These are phyloP conservation scores for Tolypocladium paradoxum DNA, from an alignment of 2,329 filamentous ascomycete genomes.

Conservation along the genomic window DNA sequence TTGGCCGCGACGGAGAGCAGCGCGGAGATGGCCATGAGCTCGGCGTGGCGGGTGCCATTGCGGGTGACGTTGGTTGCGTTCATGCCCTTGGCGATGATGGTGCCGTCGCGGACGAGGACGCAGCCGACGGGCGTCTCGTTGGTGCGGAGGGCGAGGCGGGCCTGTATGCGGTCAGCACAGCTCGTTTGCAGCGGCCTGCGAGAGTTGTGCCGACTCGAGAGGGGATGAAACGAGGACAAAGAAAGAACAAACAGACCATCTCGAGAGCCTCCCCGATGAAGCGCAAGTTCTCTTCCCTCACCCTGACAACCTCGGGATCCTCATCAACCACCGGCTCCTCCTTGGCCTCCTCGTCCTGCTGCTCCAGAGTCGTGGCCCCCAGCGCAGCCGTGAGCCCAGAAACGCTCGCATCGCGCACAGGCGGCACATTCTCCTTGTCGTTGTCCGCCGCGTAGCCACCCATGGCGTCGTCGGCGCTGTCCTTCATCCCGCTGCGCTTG, in stretches of 20 bases:
- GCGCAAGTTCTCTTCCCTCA: slow-evolving; percentile 23
- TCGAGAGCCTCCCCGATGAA: slow-evolving; percentile 81
- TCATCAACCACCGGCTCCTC: not conserved
- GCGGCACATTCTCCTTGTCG: slow-evolving; percentile 1
- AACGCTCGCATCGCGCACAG: not conserved
- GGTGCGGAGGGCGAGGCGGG: slow-evolving; percentile 68
- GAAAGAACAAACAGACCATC: slow-evolving; percentile 50
- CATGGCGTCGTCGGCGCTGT: not conserved
- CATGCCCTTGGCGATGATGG: slow-evolving; percentile 82
- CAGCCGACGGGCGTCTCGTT: slow-evolving; percentile 97
- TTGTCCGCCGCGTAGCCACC: not conserved
- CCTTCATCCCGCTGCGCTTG: no score
- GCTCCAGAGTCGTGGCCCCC: not conserved
- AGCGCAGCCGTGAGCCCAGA: not conserved
- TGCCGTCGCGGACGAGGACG: slow-evolving; percentile 72
- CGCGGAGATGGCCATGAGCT: slow-evolving; percentile 74
- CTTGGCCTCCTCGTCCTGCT: not conserved
- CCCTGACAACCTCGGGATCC: slow-evolving; percentile 19
- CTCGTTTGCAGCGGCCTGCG: not conserved
- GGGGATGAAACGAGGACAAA: not conserved
- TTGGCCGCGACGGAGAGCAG: slow-evolving; percentile 33
- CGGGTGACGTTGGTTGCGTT: slow-evolving; percentile 91
- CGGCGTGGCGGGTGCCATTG: slow-evolving; percentile 87
- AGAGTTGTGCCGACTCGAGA: not conserved
- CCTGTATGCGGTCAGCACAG: slow-evolving; percentile 36